These are phyloP conservation scores for Fusarium graminum DNA, from an alignment of 2,329 filamentous ascomycete genomes.

Conservation along the genomic window DNA sequence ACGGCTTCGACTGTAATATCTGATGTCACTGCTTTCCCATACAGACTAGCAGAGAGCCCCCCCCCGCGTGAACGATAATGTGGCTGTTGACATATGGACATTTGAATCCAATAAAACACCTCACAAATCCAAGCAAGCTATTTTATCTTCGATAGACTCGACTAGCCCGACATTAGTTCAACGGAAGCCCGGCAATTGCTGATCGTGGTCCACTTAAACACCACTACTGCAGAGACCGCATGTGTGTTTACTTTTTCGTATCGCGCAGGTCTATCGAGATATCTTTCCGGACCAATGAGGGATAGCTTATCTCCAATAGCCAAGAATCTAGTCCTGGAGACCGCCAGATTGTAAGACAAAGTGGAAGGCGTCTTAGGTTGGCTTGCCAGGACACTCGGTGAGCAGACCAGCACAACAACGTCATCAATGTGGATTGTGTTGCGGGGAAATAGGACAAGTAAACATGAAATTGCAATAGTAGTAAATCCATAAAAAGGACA, in stretches of 20 bases:
- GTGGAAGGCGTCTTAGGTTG: neutral
- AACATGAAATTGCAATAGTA: neutral
- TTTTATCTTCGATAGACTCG: slow-evolving; percentile 14
- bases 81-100: neutral
- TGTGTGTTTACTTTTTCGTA: neutral
- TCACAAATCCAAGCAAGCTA: neutral
- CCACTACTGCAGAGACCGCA: neutral
- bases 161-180: neutral
- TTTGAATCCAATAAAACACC: neutral
- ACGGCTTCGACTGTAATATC: neutral
- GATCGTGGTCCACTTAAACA: neutral
- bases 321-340: neutral
- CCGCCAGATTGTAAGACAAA: neutral
- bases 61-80: neutral
- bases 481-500: accelerated
- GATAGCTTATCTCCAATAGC: neutral
- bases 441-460: too few species aligned
- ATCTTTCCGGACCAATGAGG: neutral
- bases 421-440: neutral
- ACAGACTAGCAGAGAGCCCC: neutral
- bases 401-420: neutral
- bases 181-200: neutral
- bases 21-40: neutral
- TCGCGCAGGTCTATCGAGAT: neutral
- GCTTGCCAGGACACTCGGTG: neutral